Conservation (phyloP, 108 stramenopile genomes). For the Cylindrotheca fusiformis region DNA sequence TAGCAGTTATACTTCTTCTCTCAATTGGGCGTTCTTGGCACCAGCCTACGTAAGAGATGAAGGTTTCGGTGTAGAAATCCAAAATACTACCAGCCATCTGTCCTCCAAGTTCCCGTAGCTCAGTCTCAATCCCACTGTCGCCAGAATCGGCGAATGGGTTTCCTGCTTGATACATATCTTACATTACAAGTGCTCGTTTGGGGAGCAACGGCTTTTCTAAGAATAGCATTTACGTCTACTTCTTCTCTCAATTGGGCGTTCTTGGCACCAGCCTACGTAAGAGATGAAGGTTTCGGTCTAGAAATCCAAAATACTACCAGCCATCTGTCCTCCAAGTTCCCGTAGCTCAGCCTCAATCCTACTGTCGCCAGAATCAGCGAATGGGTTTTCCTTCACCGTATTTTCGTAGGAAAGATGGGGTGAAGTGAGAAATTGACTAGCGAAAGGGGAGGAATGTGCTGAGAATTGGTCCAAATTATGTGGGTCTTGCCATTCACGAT, state of each 20-base stretch:
- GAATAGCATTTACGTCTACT: no score
- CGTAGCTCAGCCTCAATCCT: conserved; percentile 72
- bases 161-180: conserved; percentile 23
- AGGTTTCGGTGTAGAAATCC: conserved; percentile 50
- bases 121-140: conserved; percentile 63
- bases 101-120: conserved; percentile 68
- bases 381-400: conserved; percentile 36
- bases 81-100: conserved; percentile 62
- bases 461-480: no score
- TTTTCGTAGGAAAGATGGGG: no score
- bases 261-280: no score
- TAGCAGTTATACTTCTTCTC: no score
- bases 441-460: not conserved
- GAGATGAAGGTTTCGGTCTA: no score
- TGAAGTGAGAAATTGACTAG: conserved; percentile 4
- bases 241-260: no score
- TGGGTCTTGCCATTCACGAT: no score
- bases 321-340: conserved; percentile 68
- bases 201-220: no score
- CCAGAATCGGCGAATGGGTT: conserved; percentile 36
- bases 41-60: no score
- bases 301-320: conserved; percentile 56
- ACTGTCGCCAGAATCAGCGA: conserved; percentile 35
- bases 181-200: no score
- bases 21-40: no score